A percentile compares a stretch with the other conserved stretches of the same genome.
Evolutionary conservation across 441 rosid species (phyloP).

Genomic region (Eutrema salsugineum): DNA sequence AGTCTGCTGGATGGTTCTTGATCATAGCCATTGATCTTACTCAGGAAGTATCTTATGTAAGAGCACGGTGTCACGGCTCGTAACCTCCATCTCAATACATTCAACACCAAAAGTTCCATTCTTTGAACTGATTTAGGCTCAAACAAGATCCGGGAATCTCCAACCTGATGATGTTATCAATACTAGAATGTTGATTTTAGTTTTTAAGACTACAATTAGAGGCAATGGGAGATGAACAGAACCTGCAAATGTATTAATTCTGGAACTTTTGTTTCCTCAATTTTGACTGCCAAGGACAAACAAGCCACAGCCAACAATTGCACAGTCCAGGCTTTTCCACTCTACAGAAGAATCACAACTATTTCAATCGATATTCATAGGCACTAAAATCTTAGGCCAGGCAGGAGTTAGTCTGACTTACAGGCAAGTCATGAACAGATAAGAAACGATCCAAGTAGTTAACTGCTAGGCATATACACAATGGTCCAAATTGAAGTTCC

Average conservation of each 20-base stretch:
- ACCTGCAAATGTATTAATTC: conserved; percentile 49
- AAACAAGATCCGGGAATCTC: conserved; percentile 43
- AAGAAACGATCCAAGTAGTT: conserved; percentile 77
- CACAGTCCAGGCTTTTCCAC: conserved; percentile 58
- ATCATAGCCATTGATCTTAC: conserved; percentile 27
- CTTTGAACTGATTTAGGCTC: conserved; percentile 49
- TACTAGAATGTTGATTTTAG: conserved; percentile 5
- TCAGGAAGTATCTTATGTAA: conserved; percentile 45
- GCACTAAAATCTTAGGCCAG: conserved; percentile 8
- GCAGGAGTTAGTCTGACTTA: conserved; percentile 29
- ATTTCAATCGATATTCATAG: neutral
- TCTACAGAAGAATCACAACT: conserved; percentile 18
- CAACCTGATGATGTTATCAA: conserved; percentile 33
- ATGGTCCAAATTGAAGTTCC: conserved; percentile 43
- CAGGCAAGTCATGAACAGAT: conserved; percentile 51
- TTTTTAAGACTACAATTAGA: conserved; percentile 25
- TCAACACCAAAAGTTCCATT: conserved; percentile 54
- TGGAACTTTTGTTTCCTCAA: conserved; percentile 62
- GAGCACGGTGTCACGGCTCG: conserved; percentile 44
- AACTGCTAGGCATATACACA: conserved; percentile 46
- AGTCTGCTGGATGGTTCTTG: conserved; percentile 22
- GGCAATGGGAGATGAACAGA: conserved; percentile 39
- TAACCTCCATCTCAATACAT: conserved; percentile 52
- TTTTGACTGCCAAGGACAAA: conserved; percentile 67
- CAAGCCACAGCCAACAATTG: conserved; percentile 74